Base-by-base conservation (phyloP, 306 rosid genomes). In the Alnus rubra region DNA sequence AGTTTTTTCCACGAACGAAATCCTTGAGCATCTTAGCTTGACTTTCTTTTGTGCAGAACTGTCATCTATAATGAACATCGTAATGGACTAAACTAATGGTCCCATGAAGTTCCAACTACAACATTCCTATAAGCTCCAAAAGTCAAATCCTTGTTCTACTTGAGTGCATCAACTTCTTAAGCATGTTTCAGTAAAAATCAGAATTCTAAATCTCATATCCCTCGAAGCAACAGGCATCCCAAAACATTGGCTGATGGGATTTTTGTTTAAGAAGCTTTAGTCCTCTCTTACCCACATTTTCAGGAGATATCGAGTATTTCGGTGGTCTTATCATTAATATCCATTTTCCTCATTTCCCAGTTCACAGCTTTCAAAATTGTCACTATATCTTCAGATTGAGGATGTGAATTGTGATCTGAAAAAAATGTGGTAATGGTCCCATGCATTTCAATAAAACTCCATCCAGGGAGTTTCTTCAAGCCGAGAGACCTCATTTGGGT, bases 401-500 rank as follows among this genome's bases (percentile, higher is more conserved):
- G 88, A 77, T 90, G 94, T 75, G 96, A 82, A 51, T 88, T 92
- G 87, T 90, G 96, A 67, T 83, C 84, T 0, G 91, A 86, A 82
- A 85, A 88, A 85, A 89, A 92, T 37, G 91, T 89, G 52, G 88
- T 89, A 73, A 89, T 85, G 53, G 65, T 76, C 73, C 97, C 92
- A 63, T 92, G 84, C 76, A 89, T 68, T 79, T 89, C 91, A 51
- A 88, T 79, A 76, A 77, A 90, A 82, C 97, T 92, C 97, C 96
- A 92, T 3, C 96, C 97, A 48, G 97, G 97, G 54, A 89, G 75
- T 79, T 92, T 92, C 68, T 82, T 87, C 90, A 90, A 78, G 67
- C 96, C 97, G 23, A 89, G 90, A 82, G 88, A 87, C 80, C 88
- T 90, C 96, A 92, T 92, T 82, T 87, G 88, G 78, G 80, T 75